phyloP scores from a whole-genome alignment of 306 rosid species.

The Begonia masoniana region DNA sequence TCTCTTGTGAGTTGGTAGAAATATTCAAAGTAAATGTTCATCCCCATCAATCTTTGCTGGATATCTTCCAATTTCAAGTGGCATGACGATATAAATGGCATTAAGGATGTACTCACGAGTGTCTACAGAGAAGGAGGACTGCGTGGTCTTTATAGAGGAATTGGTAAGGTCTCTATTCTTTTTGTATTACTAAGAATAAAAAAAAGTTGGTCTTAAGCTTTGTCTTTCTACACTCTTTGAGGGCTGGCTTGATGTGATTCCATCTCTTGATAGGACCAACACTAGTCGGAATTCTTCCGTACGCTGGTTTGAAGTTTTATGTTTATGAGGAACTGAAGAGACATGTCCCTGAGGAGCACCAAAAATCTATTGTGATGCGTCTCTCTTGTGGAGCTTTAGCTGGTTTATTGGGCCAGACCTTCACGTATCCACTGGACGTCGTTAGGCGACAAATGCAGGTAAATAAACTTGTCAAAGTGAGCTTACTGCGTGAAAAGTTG shows the following conservation, averaged over 20 bases:
- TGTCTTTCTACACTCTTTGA: not conserved
- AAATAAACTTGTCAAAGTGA: not conserved
- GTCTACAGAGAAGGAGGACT: conserved; percentile 69
- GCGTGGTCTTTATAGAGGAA: conserved; percentile 82
- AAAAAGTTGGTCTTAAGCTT: too few relatives aligned
- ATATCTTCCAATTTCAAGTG: too few relatives aligned
- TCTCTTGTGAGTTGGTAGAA: too few relatives aligned
- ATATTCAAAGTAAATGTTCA: too few relatives aligned
- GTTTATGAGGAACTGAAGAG: conserved; percentile 68
- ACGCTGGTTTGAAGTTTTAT: conserved; percentile 93
- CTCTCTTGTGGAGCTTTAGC: conserved; percentile 97
- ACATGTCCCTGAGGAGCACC: conserved; percentile 79
- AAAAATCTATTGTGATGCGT: conserved; percentile 53
- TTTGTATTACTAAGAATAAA: not conserved
- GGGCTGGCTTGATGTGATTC: not conserved
- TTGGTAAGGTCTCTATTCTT: conserved; percentile 30
- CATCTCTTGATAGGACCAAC: conserved; percentile 61
- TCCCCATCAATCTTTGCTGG: too few relatives aligned
- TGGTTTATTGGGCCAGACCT: conserved; percentile 89
- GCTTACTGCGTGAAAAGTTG: not conserved
- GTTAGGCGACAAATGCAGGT: conserved; percentile 99
- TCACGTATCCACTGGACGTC: conserved; percentile 92
- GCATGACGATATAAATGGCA: too few relatives aligned
- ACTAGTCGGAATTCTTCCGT: conserved; percentile 79
- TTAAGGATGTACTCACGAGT: conserved; percentile 56